phyloP scores from a whole-genome alignment of 441 rosid genomes.

The Adansonia rubrostipa region DNA sequence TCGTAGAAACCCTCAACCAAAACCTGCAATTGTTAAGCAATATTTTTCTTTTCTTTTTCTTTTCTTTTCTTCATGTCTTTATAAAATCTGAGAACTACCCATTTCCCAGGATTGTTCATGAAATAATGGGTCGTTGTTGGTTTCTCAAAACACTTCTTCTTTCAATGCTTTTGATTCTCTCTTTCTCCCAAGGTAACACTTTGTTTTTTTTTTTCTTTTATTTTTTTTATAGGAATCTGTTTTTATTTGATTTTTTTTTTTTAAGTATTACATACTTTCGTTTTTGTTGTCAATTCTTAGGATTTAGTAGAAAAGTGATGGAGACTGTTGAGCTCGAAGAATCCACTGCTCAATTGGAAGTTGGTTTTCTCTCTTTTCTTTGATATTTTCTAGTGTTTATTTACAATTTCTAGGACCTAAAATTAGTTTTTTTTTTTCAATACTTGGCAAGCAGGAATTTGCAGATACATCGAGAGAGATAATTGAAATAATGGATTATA shows the following conservation, averaged over 20 bases:
- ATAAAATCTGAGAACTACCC: slow-evolving; percentile 34
- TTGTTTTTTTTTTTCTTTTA: neutral
- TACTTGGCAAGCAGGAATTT: slow-evolving; percentile 35
- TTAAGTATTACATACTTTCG: neutral
- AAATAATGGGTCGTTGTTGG: slow-evolving; percentile 50
- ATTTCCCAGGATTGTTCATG: slow-evolving; percentile 32
- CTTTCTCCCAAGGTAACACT: slow-evolving; percentile 46
- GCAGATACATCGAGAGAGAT: slow-evolving; percentile 40
- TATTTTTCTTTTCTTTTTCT: neutral
- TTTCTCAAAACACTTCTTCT: slow-evolving; percentile 37
- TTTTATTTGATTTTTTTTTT: neutral
- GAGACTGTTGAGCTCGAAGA: slow-evolving; percentile 39
- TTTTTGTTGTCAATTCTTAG: slow-evolving; percentile 32
- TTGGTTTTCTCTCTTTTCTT: slow-evolving; percentile 11
- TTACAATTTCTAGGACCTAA: neutral
- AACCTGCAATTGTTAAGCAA: neutral
- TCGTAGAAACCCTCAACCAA: slow-evolving; percentile 2
- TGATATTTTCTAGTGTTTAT: neutral
- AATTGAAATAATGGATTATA: slow-evolving; percentile 52
- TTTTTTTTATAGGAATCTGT: neutral
- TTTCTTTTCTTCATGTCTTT: neutral
- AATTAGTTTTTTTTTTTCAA: slow-evolving; percentile 12
- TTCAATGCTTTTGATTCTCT: slow-evolving; percentile 44
- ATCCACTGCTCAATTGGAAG: slow-evolving; percentile 36
- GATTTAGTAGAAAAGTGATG: slow-evolving; percentile 43